Conservation (phyloP, 148 eudicot species). For the Nyssa sinensis region DNA sequence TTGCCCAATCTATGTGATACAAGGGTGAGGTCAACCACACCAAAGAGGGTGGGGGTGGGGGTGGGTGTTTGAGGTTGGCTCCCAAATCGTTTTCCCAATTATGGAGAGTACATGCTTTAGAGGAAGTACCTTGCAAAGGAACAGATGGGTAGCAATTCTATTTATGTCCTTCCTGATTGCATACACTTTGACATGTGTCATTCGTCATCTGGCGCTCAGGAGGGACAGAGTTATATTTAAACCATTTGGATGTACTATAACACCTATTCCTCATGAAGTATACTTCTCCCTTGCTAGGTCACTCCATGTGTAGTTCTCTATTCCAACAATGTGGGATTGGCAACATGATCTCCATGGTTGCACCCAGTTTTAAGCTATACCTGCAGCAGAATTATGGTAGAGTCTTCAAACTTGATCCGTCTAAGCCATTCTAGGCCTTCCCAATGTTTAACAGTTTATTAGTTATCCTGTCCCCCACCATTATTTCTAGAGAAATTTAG, state of each 20-base stretch:
- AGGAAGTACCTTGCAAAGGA: too few relatives aligned
- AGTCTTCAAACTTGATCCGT: not conserved
- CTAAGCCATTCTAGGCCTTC: not conserved
- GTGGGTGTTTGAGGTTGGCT: too few relatives aligned
- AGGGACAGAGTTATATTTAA: not conserved
- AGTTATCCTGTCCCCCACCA: not conserved
- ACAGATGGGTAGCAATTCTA: not conserved
- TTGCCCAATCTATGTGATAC: not conserved
- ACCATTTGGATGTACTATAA: not conserved
- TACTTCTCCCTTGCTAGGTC: not conserved
- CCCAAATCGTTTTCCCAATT: too few relatives aligned
- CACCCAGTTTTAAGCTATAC: not conserved
- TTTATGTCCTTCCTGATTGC: not conserved
- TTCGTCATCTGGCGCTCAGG: not conserved
- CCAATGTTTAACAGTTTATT: not conserved
- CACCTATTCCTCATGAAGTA: not conserved
- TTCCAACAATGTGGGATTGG: not conserved
- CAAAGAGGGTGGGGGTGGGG: too few relatives aligned
- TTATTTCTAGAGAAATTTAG: slow-evolving; percentile 6
- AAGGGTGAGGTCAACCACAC: too few relatives aligned
- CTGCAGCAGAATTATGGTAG: not conserved
- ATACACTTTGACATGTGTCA: not conserved
- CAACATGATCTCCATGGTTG: not conserved
- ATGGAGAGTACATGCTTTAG: too few relatives aligned
- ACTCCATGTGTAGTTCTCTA: not conserved